These are phyloP conservation scores for Eucalyptus polybractea DNA, from an alignment of 345 rosid species.

Conservation along the genomic window DNA sequence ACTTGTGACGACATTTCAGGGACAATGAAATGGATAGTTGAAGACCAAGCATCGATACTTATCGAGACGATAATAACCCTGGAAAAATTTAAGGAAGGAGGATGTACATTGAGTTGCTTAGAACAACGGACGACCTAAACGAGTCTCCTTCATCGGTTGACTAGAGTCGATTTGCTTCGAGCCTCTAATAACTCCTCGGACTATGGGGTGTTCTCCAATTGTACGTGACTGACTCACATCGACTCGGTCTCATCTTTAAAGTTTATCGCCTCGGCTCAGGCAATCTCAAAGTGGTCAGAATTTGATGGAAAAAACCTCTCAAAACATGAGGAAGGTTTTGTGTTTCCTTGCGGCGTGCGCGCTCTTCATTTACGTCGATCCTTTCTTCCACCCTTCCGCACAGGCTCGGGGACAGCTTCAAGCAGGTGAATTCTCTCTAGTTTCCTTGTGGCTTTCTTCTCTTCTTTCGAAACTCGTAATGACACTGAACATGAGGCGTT, in stretches of 20 bases:
- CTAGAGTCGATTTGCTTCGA: not conserved
- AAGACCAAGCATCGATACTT: not conserved
- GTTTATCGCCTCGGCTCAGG: not conserved
- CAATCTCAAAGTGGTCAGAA: not conserved
- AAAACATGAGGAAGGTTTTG: not conserved
- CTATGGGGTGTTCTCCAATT: not conserved
- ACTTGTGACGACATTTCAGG: not conserved
- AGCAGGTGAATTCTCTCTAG: not conserved
- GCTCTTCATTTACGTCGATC: not conserved
- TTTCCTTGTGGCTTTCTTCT: not conserved
- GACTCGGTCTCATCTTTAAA: not conserved
- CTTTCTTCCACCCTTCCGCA: not conserved
- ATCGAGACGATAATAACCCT: not conserved
- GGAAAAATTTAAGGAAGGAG: not conserved
- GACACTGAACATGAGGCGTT: not conserved
- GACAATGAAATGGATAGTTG: not conserved
- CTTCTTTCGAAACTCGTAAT: not conserved
- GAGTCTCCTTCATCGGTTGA: not conserved
- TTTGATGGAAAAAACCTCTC: not conserved
- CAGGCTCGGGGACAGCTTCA: not conserved
- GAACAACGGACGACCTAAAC: not conserved
- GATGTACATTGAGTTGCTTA: not conserved
- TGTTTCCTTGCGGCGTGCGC: not conserved
- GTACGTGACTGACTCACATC: not conserved
- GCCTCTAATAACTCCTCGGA: not conserved